phyloP scores from a whole-genome alignment of 2,329 filamentous ascomycete species.

The Cytospora leucostoma region DNA sequence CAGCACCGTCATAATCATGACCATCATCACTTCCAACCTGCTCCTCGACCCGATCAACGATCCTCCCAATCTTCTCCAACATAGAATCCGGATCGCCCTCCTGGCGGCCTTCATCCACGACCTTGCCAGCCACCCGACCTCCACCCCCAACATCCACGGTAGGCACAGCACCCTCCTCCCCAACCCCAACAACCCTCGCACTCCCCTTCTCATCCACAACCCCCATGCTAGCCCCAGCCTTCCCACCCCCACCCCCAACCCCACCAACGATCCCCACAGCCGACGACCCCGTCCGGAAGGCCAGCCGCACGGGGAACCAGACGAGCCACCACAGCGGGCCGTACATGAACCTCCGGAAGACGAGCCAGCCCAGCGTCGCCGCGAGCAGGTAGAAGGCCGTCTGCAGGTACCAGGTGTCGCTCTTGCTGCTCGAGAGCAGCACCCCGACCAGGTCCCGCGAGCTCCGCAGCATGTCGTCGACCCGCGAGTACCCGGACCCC shows the following conservation, averaged over 20 bases:
- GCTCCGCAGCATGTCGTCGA: conserved; percentile 75
- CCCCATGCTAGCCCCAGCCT: conserved; percentile 34
- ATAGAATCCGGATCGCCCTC: conserved; percentile 43
- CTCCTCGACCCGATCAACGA: conserved; percentile 45
- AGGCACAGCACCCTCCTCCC: conserved; percentile 47
- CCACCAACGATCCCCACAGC: conserved; percentile 54
- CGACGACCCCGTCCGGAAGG: conserved; percentile 61
- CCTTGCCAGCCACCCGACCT: conserved; percentile 32
- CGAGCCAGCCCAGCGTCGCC: conserved; percentile 77
- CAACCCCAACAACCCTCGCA: conserved; percentile 33
- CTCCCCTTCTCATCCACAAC: conserved; percentile 30
- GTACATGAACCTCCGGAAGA: conserved; percentile 83
- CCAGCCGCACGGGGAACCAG: conserved; percentile 74
- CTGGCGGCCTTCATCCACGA: conserved; percentile 30
- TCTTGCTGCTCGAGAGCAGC: conserved; percentile 85
- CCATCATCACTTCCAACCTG: conserved; percentile 14
- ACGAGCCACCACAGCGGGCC: conserved; percentile 89
- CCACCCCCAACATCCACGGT: conserved; percentile 49
- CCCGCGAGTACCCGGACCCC: conserved; percentile 75
- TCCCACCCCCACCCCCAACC: conserved; percentile 31
- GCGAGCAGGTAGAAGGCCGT: conserved; percentile 82
- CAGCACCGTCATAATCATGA: conserved; percentile 8
- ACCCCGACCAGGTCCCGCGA: conserved; percentile 76
- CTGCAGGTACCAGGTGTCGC: conserved; percentile 96
- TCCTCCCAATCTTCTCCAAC: conserved; percentile 56